These are phyloP conservation scores for Smallanthus sonchifolius DNA, from an alignment of 129 eudicot species.

Conservation along the genomic window DNA sequence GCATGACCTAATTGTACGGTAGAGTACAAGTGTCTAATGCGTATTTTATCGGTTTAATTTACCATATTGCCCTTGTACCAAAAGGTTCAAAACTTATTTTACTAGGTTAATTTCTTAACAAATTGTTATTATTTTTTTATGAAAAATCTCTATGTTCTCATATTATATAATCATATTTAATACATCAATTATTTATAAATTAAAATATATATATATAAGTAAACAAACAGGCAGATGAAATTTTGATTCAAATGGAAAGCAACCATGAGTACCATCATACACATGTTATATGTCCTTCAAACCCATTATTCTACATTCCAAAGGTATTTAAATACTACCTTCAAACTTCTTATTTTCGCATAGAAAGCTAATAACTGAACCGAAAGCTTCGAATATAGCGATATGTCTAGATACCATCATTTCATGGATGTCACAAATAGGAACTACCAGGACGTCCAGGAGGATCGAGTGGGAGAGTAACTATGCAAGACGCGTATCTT, in stretches of 20 bases:
- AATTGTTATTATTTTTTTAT: too few relatives aligned
- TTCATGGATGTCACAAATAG: conserved; percentile 1
- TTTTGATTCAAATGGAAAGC: not conserved
- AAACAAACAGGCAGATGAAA: not conserved
- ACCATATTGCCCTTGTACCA: not conserved
- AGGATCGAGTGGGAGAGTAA: conserved; percentile 3
- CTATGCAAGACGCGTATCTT: not conserved
- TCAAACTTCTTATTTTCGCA: conserved; percentile 21
- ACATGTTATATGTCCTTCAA: not conserved
- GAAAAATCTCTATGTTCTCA: too few relatives aligned
- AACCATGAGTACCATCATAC: conserved; percentile 6
- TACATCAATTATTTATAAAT: not conserved
- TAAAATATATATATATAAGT: not conserved
- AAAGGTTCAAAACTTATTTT: not conserved
- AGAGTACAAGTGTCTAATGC: conserved; percentile 26
- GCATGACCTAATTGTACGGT: conserved; percentile 3
- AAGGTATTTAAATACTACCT: not conserved
- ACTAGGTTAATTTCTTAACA: too few relatives aligned
- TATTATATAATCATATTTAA: not conserved
- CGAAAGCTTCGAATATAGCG: not conserved
- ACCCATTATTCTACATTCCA: not conserved
- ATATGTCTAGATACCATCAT: conserved; percentile 8
- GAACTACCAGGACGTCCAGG: conserved; percentile 1
- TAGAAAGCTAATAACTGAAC: not conserved
- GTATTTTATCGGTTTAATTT: not conserved